Evolutionary conservation across 441 rosid genomes (phyloP).

Genomic region (Euphorbia schlechtendalii): DNA sequence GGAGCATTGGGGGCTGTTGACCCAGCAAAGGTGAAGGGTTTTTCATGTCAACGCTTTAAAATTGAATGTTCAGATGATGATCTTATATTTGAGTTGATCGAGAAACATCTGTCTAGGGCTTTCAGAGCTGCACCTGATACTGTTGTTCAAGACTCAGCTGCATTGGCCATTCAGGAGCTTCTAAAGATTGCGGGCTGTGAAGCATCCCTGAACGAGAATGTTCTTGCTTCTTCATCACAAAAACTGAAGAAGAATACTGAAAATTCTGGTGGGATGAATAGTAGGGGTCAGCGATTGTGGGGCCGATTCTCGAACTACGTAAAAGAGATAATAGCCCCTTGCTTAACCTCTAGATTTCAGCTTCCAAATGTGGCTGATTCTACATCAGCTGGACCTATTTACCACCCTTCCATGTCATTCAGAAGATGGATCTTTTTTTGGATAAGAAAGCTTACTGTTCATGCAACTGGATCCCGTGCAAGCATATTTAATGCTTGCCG

Average conservation of each 20-base stretch:
- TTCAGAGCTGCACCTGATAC: conserved; percentile 99
- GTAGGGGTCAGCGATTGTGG: conserved; percentile 94
- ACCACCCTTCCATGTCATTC: conserved; percentile 93
- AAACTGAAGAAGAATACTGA: conserved; percentile 30
- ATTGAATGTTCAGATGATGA: conserved; percentile 99
- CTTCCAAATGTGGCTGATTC: conserved; percentile 82
- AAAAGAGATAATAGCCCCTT: conserved; percentile 97
- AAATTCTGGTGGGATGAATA: conserved; percentile 38
- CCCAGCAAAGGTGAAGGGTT: conserved; percentile 88
- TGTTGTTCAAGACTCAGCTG: conserved; percentile 92
- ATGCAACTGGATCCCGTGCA: conserved; percentile 90
- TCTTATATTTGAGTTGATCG: conserved; percentile 94
- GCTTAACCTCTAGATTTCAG: conserved; percentile 96
- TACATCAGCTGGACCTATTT: conserved; percentile 71
- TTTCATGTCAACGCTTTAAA: conserved; percentile 79
- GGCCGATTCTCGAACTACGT: conserved; percentile 89
- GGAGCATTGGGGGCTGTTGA: conserved; percentile 99
- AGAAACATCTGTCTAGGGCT: conserved; percentile 95
- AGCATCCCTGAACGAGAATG: conserved; percentile 84
- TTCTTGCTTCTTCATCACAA: conserved; percentile 38
- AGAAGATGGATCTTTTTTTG: conserved; percentile 93
- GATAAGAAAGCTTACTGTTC: conserved; percentile 82
- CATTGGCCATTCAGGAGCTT: conserved; percentile 97
- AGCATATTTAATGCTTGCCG: conserved; percentile 90
- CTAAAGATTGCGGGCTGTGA: conserved; percentile 97